phyloP scores from a whole-genome alignment of 768 basidiomycete species.

The Boletellus ananas region DNA sequence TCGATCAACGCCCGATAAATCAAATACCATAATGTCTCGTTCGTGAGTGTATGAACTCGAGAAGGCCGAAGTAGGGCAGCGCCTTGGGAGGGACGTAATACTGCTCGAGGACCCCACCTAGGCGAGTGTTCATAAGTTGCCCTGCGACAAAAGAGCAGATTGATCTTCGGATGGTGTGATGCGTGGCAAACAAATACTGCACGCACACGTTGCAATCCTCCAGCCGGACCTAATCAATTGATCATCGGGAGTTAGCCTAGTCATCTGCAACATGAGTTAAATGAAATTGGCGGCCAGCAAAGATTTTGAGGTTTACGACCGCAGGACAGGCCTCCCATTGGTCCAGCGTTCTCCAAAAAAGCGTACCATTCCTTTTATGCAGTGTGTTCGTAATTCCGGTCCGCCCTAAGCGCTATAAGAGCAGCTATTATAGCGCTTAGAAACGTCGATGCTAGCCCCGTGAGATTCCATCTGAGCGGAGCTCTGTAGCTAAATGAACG shows the following conservation, averaged over 20 bases:
- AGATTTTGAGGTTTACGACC: too few species aligned
- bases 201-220: slow-evolving; percentile 25
- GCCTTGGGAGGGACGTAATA: slow-evolving; percentile 29
- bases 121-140: slow-evolving; percentile 15
- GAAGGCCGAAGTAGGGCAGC: slow-evolving; percentile 23
- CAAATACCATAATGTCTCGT: slow-evolving; percentile 26
- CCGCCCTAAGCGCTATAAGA: too few species aligned
- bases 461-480: slow-evolving; percentile 30
- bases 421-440: too few species aligned
- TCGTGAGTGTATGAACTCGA: slow-evolving; percentile 24
- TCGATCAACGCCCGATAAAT: slow-evolving; percentile 29
- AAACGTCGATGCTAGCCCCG: too few species aligned
- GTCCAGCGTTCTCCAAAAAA: too few species aligned
- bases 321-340: too few species aligned
- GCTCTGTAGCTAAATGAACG: slow-evolving; percentile 29
- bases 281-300: too few species aligned
- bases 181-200: slow-evolving; percentile 27
- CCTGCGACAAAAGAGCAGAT: slow-evolving; percentile 21
- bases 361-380: too few species aligned
- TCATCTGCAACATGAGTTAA: too few species aligned
- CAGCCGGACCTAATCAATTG: slow-evolving; percentile 30
- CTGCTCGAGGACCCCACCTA: slow-evolving; percentile 22
- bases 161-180: slow-evolving; percentile 7
- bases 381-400: too few species aligned
- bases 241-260: slow-evolving; percentile 28